A percentile compares a stretch with the other conserved stretches of the same genome.
phyloP scores from a whole-genome alignment of 2,329 filamentous ascomycete genomes.

The Fusarium caatingaense region DNA sequence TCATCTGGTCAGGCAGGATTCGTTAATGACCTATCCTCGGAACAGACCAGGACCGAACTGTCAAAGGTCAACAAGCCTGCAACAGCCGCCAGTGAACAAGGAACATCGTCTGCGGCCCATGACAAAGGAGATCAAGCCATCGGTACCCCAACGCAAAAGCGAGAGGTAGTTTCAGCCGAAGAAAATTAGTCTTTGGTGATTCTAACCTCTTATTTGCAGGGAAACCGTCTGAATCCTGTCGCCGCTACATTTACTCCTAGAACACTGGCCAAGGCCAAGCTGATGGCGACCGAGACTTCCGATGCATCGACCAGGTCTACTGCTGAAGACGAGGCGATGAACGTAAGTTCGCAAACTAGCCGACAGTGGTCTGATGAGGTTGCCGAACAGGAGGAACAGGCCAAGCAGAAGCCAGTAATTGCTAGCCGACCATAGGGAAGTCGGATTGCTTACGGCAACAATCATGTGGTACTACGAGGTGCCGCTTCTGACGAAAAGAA shows the following conservation, averaged over 20 bases:
- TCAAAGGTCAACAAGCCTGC: constrained; percentile 50
- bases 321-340: constrained; percentile 4
- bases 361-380: constrained; percentile 49
- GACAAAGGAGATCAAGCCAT: constrained; percentile 42
- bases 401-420: not conserved
- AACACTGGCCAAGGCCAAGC: constrained; percentile 35
- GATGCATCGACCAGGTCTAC: constrained; percentile 25
- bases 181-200: constrained; percentile 49
- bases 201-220: constrained; percentile 59
- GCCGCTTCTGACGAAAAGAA: constrained; percentile 26
- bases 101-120: constrained; percentile 38
- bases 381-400: constrained; percentile 40
- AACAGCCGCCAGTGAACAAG: constrained; percentile 35
- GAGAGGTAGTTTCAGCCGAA: constrained; percentile 62
- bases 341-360: constrained; percentile 30
- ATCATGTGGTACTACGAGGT: not conserved
- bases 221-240: constrained; percentile 65
- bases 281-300: constrained; percentile 23
- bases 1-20: constrained; percentile 43
- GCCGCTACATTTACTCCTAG: constrained; percentile 67
- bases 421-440: constrained; percentile 21
- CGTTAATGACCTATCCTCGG: constrained; percentile 54
- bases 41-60: constrained; percentile 51
- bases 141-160: constrained; percentile 53
- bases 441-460: not conserved